Base-by-base conservation (phyloP, 2,329 filamentous ascomycete genomes). In the Colletotrichum camelliae region DNA sequence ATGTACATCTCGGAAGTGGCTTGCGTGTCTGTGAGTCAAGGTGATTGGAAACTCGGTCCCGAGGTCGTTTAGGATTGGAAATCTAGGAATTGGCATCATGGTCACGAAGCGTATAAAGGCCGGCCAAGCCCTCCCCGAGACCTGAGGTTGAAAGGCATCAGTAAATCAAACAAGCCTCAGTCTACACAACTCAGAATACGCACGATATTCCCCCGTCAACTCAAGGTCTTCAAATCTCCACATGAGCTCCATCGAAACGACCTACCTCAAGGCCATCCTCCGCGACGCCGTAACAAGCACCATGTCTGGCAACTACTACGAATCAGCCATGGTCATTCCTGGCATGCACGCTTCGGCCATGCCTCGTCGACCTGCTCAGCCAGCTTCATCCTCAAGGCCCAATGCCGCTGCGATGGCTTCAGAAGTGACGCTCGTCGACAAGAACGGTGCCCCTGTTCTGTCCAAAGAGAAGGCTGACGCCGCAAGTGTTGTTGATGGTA, bases 381-480 rank as follows among this genome's bases (percentile, higher is more conserved):
- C 70, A 62, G 64, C 74, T 16, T 35, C 55, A 27, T 21, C 58
- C 13, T 64, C 64, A 35, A 60, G 58, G 18, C 4, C 70, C 5
- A 68, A 33, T 15, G 57, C 39, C 5, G 70, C 43, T 18, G 74
- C 74, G 35, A 76, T 74, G 74, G 58, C 70, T 27, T 76, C 74
- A n/a, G 74, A 76, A 27, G 57, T 66, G 37, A 76, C 74, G 10
- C 74, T 76, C 5, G 74, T 76, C 16, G 74, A 76, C 74, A 65
- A 74, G 70, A 67, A 69, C 35, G 70, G 74, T 10, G 43, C 24
- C 37, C 64, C 70, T n/a, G 65, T 39, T 35, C 12, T 65, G 58
- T 74, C 70, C 10, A 76, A 76, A 29, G 70, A 76, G 64, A 74
- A 76, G 70, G 24, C 58, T 15, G 74, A 76, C 18, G 70, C 65